A percentile compares a stretch with the other conserved stretches of the same genome.
Evolutionary conservation across 208 protist genomes (phyloP).

Genomic region (Angomonas ambiguus): DNA sequence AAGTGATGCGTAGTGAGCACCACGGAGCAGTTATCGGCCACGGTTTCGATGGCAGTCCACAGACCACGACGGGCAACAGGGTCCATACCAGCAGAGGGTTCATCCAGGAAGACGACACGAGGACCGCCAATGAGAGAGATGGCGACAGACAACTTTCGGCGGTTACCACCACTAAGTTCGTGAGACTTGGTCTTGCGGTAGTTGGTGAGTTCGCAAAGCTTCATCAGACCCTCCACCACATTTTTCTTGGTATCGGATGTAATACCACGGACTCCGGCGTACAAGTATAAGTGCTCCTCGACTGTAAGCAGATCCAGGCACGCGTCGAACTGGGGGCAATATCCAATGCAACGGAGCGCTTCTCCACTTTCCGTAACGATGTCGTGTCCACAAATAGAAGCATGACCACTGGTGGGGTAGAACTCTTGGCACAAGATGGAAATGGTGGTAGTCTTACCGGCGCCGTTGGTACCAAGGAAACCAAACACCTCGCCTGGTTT

Average conservation of each 20-base stretch:
- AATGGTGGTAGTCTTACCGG: slow-evolving; percentile 84
- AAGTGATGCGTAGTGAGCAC: slow-evolving; percentile 92
- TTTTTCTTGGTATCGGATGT: slow-evolving; percentile 1
- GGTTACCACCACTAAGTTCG: slow-evolving; percentile 76
- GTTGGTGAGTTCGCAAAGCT: slow-evolving; percentile 33
- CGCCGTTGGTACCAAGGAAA: slow-evolving; percentile 87
- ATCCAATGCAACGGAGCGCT: slow-evolving; percentile 68
- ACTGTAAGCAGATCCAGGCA: slow-evolving; percentile 82
- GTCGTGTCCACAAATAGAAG: slow-evolving; percentile 40
- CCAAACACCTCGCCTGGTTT: slow-evolving; percentile 73
- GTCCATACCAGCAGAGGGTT: slow-evolving; percentile 89
- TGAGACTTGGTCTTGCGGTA: slow-evolving; percentile 30
- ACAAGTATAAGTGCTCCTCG: slow-evolving; percentile 89
- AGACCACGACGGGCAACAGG: slow-evolving; percentile 64
- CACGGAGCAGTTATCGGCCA: slow-evolving; percentile 60
- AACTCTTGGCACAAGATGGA: slow-evolving; percentile 77
- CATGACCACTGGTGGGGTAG: slow-evolving; percentile 53
- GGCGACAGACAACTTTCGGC: slow-evolving; percentile 75
- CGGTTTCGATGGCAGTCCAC: slow-evolving; percentile 70
- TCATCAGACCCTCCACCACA: slow-evolving; percentile 30
- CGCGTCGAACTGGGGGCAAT: slow-evolving; percentile 94
- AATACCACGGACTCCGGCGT: slow-evolving; percentile 57
- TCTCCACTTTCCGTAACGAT: slow-evolving; percentile 28
- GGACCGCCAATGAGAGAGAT: slow-evolving; percentile 80
- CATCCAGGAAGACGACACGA: slow-evolving; percentile 77